A percentile compares a stretch with the other conserved stretches of the same genome.
Evolutionary conservation across 805 yeast genomes (phyloP).

Genomic region (Candida vaughaniae): DNA sequence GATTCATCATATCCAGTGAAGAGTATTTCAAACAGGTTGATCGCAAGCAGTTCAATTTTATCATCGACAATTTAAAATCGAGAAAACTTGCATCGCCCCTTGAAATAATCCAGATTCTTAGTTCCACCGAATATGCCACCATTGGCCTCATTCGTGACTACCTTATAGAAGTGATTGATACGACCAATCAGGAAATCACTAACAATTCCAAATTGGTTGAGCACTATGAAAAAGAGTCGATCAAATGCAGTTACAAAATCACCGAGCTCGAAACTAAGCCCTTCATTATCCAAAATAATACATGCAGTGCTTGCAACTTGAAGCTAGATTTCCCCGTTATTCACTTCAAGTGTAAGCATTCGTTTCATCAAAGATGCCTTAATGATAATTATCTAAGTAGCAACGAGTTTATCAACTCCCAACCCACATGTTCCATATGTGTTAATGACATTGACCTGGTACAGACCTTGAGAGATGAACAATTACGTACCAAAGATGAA

Average conservation of each 20-base stretch:
- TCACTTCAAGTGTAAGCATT: slow-evolving; percentile 83
- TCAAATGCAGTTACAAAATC: slow-evolving; percentile 53
- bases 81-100: slow-evolving; percentile 64
- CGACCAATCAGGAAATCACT: slow-evolving; percentile 62
- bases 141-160: slow-evolving; percentile 73
- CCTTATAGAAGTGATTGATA: slow-evolving; percentile 57
- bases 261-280: slow-evolving; percentile 46
- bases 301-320: slow-evolving; percentile 64
- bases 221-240: slow-evolving; percentile 67
- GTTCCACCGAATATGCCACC: slow-evolving; percentile 53
- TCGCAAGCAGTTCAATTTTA: slow-evolving; percentile 42
- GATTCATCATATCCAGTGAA: slow-evolving; percentile 58
- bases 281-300: slow-evolving; percentile 56
- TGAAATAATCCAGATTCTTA: slow-evolving; percentile 71
- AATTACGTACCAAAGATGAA: slow-evolving; percentile 60
- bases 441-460: slow-evolving; percentile 68
- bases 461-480: slow-evolving; percentile 55
- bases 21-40: slow-evolving; percentile 53
- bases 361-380: slow-evolving; percentile 81
- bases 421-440: slow-evolving; percentile 67
- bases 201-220: slow-evolving; percentile 65
- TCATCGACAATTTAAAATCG: slow-evolving; percentile 54
- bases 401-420: slow-evolving; percentile 9
- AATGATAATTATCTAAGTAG: slow-evolving; percentile 39
- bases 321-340: slow-evolving; percentile 74